Conservation (phyloP, 495 filamentous ascomycete species). For the Tuber brumale region DNA sequence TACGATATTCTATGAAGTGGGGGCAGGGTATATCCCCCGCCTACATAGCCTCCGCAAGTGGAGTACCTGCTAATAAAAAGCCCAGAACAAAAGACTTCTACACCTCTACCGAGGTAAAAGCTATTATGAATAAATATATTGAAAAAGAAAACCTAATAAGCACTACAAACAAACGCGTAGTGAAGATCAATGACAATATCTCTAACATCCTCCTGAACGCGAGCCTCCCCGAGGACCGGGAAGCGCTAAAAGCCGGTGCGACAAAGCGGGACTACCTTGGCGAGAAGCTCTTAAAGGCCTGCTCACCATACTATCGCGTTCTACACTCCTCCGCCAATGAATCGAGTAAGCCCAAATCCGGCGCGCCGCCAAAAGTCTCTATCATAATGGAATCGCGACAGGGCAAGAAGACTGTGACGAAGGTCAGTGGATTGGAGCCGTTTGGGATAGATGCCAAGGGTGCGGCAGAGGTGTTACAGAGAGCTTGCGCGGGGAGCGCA, state of each 20-base stretch:
- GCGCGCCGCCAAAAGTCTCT: conserved; percentile 54
- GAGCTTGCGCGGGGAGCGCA: conserved; percentile 63
- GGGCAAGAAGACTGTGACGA: conserved; percentile 65
- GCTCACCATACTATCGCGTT: conserved; percentile 53
- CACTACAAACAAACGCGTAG: conserved; percentile 56
- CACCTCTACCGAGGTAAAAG: conserved; percentile 43
- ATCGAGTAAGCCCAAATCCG: conserved; percentile 57
- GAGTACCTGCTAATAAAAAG: neutral
- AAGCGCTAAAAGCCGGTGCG: conserved; percentile 54
- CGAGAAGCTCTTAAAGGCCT: conserved; percentile 53
- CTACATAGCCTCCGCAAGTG: neutral
- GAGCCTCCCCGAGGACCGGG: conserved; percentile 49
- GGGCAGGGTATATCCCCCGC: conserved; percentile 18
- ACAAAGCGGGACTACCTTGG: conserved; percentile 59
- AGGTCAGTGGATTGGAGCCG: conserved; percentile 56
- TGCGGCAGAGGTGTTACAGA: conserved; percentile 64
- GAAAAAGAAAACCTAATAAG: conserved; percentile 49
- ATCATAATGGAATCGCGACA: conserved; percentile 59
- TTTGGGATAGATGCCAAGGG: conserved; percentile 57
- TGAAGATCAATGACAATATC: conserved; percentile 58
- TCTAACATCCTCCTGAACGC: conserved; percentile 55
- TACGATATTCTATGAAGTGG: conserved; percentile 26
- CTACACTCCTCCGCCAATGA: conserved; percentile 48
- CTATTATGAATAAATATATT: conserved; percentile 50
- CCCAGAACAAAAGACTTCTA: conserved; percentile 49